Evolutionary conservation across 768 basidiomycete species (phyloP).

Genomic region (Suillus bovinus): DNA sequence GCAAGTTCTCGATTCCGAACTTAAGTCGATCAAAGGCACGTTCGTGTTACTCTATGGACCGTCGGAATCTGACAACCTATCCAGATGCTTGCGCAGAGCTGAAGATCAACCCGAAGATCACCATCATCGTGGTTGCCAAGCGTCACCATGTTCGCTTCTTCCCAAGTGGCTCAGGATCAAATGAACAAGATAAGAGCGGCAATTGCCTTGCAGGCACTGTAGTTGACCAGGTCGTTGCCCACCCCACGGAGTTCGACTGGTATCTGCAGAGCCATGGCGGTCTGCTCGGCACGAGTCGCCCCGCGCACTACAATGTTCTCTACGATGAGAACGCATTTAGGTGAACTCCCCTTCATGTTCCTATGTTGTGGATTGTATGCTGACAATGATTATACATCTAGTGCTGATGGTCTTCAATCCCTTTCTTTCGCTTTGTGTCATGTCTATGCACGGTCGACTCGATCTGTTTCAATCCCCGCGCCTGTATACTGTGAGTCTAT

Average conservation of each 20-base stretch:
- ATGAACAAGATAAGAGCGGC: conserved; percentile 62
- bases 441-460: conserved; percentile 77
- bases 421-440: conserved; percentile 78
- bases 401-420: conserved; percentile 67
- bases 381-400: conserved; percentile 25
- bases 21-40: conserved; percentile 59
- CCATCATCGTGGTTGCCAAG: conserved; percentile 79
- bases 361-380: background rate
- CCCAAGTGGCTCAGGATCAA: conserved; percentile 33
- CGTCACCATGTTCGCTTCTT: conserved; percentile 51
- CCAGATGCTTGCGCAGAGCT: conserved; percentile 64
- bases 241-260: conserved; percentile 76
- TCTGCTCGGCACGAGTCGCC: conserved; percentile 72
- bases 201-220: conserved; percentile 82
- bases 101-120: conserved; percentile 64
- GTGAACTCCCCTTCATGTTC: conserved; percentile 34
- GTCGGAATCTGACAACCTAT: conserved; percentile 9
- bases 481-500: conserved; percentile 70
- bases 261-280: conserved; percentile 80
- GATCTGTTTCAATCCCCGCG: conserved; percentile 81
- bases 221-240: conserved; percentile 66
- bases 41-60: background rate
- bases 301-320: conserved; percentile 52
- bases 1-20: conserved; percentile 55
- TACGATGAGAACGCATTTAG: conserved; percentile 60